Conservation (phyloP, 805 yeast genomes). For the Naumovozyma castellii region DNA sequence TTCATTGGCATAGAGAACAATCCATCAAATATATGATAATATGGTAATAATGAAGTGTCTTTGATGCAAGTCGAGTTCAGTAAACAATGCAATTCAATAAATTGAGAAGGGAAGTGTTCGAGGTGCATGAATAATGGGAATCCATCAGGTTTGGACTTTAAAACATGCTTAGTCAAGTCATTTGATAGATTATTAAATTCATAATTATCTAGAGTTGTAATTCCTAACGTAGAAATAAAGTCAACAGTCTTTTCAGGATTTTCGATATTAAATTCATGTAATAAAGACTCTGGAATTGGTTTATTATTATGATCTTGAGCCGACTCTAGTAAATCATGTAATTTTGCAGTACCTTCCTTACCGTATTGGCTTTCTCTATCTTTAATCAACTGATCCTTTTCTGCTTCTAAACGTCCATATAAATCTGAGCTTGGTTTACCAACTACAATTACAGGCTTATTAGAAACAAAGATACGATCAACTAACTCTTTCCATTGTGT, state of each 20-base stretch:
- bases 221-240: conserved; percentile 61
- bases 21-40: conserved; percentile 55
- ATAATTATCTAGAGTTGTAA: conserved; percentile 37
- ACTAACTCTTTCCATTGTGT: conserved; percentile 60
- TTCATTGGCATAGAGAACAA: conserved; percentile 65
- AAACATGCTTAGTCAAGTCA: conserved; percentile 21
- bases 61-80: conserved; percentile 46
- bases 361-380: conserved; percentile 48
- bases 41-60: conserved; percentile 44
- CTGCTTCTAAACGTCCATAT: conserved; percentile 43
- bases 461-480: conserved; percentile 45
- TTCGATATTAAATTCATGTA: conserved; percentile 57
- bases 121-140: conserved; percentile 66
- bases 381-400: conserved; percentile 39
- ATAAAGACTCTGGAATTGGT: conserved; percentile 64
- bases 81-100: conserved; percentile 56
- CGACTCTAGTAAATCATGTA: conserved; percentile 41
- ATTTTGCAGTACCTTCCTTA: conserved; percentile 44
- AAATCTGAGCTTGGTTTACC: conserved; percentile 57
- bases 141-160: conserved; percentile 32
- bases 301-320: conserved; percentile 63
- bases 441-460: conserved; percentile 54
- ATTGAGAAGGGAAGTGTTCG: conserved; percentile 73
- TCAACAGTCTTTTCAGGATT: conserved; percentile 60
- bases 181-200: conserved; percentile 11